Conservation (phyloP, 2,329 filamentous ascomycete genomes). For the Dactylonectria macrodidyma region DNA sequence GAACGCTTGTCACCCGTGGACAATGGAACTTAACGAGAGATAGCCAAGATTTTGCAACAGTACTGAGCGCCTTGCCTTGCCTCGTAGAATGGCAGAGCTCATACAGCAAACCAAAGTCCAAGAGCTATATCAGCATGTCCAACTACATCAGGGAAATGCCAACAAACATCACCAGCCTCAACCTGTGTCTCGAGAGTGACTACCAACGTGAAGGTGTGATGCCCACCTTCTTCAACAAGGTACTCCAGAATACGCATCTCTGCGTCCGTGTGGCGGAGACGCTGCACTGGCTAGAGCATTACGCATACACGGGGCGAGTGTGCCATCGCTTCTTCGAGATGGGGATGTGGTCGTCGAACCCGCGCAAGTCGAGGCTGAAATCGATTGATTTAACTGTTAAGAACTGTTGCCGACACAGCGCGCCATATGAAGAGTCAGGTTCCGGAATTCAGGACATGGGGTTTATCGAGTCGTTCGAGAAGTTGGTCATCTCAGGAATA, state of each 20-base stretch:
- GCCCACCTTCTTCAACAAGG: conserved; percentile 73
- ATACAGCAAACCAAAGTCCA: conserved; percentile 80
- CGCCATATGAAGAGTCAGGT: conserved; percentile 73
- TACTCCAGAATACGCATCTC: conserved; percentile 73
- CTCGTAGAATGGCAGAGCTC: conserved; percentile 75
- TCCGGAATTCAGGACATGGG: conserved; percentile 80
- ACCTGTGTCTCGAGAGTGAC: conserved; percentile 80
- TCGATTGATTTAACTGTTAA: conserved; percentile 81
- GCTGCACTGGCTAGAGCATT: conserved; percentile 74
- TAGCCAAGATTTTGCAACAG: conserved; percentile 72
- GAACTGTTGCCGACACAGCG: conserved; percentile 76
- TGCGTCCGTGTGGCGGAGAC: conserved; percentile 75
- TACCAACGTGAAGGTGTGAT: conserved; percentile 76
- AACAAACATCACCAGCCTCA: conserved; percentile 71
- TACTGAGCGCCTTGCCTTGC: conserved; percentile 75
- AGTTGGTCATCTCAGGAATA: conserved; percentile 75
- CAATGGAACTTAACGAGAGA: conserved; percentile 83
- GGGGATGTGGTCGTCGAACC: conserved; percentile 65
- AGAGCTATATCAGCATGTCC: conserved; percentile 80
- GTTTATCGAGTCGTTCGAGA: conserved; percentile 81
- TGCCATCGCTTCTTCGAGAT: conserved; percentile 78
- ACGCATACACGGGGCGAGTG: conserved; percentile 80
- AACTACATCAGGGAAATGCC: conserved; percentile 73
- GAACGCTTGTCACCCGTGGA: conserved; percentile 79
- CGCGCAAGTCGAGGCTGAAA: conserved; percentile 68